These are phyloP conservation scores for Alternaria rosae DNA, from an alignment of 2,329 filamentous ascomycete genomes.

Conservation along the genomic window DNA sequence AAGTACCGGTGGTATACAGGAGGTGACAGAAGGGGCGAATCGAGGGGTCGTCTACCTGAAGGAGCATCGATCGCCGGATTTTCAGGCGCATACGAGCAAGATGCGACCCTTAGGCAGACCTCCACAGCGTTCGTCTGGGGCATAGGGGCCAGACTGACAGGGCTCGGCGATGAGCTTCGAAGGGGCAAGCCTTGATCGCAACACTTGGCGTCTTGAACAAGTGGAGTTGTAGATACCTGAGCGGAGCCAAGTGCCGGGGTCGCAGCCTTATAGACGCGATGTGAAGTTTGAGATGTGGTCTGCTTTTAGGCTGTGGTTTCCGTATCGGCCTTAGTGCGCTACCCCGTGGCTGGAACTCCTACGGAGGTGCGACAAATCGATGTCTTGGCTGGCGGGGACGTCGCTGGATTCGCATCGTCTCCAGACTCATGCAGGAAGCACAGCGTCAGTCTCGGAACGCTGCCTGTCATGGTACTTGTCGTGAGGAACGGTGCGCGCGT, in stretches of 20 bases:
- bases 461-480: constrained; percentile 27
- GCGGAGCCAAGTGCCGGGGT: constrained; percentile 12
- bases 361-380: constrained; percentile 41
- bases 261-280: constrained; percentile 14
- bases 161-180: constrained; percentile 39
- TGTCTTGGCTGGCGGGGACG: constrained; percentile 27
- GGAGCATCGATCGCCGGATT: constrained; percentile 20
- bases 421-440: constrained; percentile 14
- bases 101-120: constrained; percentile 24
- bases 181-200: constrained; percentile 39
- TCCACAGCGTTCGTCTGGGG: constrained; percentile 34
- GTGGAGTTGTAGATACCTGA: constrained; percentile 35
- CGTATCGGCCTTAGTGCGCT: constrained; percentile 21
- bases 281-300: constrained; percentile 27
- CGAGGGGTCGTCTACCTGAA: constrained; percentile 16
- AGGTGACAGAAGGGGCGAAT: constrained; percentile 7
- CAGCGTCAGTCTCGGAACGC: constrained; percentile 12
- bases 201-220: constrained; percentile 37
- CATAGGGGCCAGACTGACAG: constrained; percentile 16
- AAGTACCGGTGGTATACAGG: constrained; percentile 12
- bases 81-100: constrained; percentile 22
- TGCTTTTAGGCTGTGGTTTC: constrained; percentile 28
- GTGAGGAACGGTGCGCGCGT: constrained; percentile 23
- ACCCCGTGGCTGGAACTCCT: constrained; percentile 24
- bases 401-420: constrained; percentile 4